phyloP scores from a whole-genome alignment of 1,284 basidiomycete species.

The Athelia sp. region DNA sequence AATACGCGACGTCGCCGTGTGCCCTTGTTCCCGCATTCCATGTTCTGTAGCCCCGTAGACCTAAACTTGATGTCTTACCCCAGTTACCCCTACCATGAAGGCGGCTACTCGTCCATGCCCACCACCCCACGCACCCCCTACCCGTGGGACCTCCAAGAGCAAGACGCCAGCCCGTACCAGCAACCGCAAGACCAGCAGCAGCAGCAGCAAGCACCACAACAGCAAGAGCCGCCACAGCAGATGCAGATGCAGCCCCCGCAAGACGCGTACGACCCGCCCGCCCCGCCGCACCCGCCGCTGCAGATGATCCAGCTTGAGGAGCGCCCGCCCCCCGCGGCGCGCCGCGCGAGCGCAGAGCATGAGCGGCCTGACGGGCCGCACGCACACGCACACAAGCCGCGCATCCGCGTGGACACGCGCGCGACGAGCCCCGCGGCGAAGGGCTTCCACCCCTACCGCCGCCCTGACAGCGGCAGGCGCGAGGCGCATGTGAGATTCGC shows the following conservation, averaged over 20 bases:
- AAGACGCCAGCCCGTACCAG: constrained; percentile 17
- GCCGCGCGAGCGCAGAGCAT: neutral
- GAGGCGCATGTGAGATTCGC: neutral
- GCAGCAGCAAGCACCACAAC: neutral
- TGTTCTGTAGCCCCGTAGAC: neutral
- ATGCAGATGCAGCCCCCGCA: neutral
- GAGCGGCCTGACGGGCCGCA: neutral
- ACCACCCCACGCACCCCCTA: constrained; percentile 28
- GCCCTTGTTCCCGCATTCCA: neutral
- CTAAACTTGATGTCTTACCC: neutral
- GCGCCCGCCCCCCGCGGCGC: neutral
- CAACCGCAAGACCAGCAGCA: neutral
- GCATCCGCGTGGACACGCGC: constrained; percentile 1
- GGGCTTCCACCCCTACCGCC: neutral
- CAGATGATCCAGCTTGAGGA: neutral
- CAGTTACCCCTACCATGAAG: constrained; percentile 1
- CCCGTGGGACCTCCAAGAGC: constrained; percentile 2
- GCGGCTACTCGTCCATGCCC: constrained; percentile 30
- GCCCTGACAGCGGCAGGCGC: neutral
- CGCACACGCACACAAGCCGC: no score
- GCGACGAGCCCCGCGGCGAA: neutral
- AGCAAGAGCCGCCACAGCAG: neutral
- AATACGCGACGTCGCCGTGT: no score
- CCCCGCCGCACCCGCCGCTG: neutral
- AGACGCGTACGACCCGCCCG: neutral